Base-by-base conservation (phyloP, 208 protist species). In the Leishmania braziliensis region DNA sequence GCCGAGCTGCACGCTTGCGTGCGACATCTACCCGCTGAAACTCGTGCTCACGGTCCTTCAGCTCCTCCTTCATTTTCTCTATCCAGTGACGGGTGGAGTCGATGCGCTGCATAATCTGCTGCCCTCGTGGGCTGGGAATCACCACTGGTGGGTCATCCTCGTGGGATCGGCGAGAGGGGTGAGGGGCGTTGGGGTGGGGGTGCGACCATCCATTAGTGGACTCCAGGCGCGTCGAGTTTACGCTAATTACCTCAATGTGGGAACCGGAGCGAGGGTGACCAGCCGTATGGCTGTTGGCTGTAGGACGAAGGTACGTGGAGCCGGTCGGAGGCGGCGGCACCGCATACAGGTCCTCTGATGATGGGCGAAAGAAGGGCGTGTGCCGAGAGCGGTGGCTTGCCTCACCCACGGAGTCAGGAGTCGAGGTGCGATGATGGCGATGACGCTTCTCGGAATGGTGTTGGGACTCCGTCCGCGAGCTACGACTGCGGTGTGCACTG, bases 41-140 rank as follows among this genome's bases (percentile, higher is more conserved):
- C 63, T 78, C 81, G 26, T 60, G 74, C 81, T 77, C 83, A 18
- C 76, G 56, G 78, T 84, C 79, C 46, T 86, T 81, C 50, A 93
- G 79, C 75, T 91, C 80, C 54, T 86, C 70, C 46, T 90, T 88
- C 85, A 95, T 92, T 29, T 82, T 72, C 39, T 84, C 58, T 33
- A 95, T 81, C 91, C 91, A 95, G 72, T 87, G 69, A 26, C 79
- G 68, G 48, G 89, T 91, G 18, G 88, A 88, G 54, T 87, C 84
- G 72, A 93, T 93, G 77, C 87, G 85, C 50, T 86, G 54, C 73
- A 86, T 62, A 9, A 86, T 77, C 43, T 81, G 53, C 65, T 80
- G 69, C 50, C 82, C 77, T 63, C 71, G 48, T 26, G 86, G 74
- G 33, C 86, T 84, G 43, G 69, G 65, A 5, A 83, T 69, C 3